Base-by-base conservation (phyloP, 169 alveolate species). In the Perkinsus olseni region DNA sequence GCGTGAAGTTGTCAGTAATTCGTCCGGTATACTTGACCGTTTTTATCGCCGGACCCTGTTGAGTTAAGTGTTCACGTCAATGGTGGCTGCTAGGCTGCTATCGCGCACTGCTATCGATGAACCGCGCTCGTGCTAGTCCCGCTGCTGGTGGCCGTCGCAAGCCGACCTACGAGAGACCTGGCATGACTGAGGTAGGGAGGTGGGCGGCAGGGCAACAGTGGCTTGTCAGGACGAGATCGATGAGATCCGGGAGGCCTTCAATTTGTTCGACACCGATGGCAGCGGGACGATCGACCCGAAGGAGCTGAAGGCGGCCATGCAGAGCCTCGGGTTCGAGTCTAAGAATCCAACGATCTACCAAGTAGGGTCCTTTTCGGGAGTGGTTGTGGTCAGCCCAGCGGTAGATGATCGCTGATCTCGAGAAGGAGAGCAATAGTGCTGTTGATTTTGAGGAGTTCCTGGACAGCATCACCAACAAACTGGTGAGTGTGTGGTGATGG, bases 231-330 rank as follows among this genome's bases (percentile, higher is more conserved):
- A 99, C 91, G 99, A 99, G 95, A 97, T 99, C 74, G 99, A 98
- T 62, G 99, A 99, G 96, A 98, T 99, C 93, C 98, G 99, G 92
- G 99, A 99, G 95, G 99, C 99, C 31, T 99, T 99, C 97, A 98
- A 99, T 94, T 97, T 99, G 50, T 99, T 99, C 95, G 99, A 99
- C 97, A 98, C 99, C 20, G 99, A 99, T 93, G 99, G 99, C n/a
- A 97, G 99, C 36, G 99, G 99, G 31, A 97, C 99, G 34, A 97
- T 99, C 91, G 99, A 99, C 94, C 99, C 99, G 91, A 98, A 98
- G 95, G 99, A 99, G 96, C 98, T 99, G 74, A 98, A 98, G 95
- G 99, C 99, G 39, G 99, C 99, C 24, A 99, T 99, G 99, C 99
- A 98, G 96, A 97, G 99, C 91, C 97, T 99, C n/a, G 99, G 99